Base-by-base conservation (phyloP, 352 stramenopile species). In the Thalassiosira mediterranea region DNA sequence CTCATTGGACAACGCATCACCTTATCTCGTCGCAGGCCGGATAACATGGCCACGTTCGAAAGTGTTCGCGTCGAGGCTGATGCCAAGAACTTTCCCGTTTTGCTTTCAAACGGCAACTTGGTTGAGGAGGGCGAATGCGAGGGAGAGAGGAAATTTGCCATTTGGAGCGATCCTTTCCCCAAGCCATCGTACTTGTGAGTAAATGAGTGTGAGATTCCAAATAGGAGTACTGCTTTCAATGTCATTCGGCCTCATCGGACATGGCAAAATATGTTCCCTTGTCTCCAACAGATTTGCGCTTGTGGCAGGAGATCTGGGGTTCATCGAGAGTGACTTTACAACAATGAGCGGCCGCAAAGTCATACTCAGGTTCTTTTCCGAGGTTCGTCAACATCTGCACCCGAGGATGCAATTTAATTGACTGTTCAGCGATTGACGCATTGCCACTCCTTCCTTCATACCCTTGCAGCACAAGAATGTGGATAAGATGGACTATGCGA, bases 111-210 rank as follows among this genome's bases (percentile, higher is more conserved):
- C 76, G 93, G 93, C 17, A 96, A 97, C 83, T 73, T 91, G 29
- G 51, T 95, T 10, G 89, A 89, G 47, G 19, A 80, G 32, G 90
- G 91, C 8, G 61, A 81, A 0, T 37, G 77, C 2, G 44, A 76
- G 8, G 79, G 79, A 11, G 66, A 70, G 4, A 72, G 87, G 44
- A 88, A 95, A 61, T 96, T 75, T 73, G 88, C 90, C 0, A 40
- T 92, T 11, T 97, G 93, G 91, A 81, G 84, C 42, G 92, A 97
- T 86, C 93, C 93, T 1, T 96, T 91, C 49, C 90, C 87, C 1
- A 97, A 97, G 79, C 93, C 93, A n/a, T 90, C 49, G 19, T 97
- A 97, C 76, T 76, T 97, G 4, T n/a, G n/a, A n/a, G n/a, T n/a
- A n/a, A n/a, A n/a, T n/a, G n/a, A n/a, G n/a, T n/a, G n/a, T n/a